Evolutionary conservation across 2,329 filamentous ascomycete genomes (phyloP).

Genomic region (Tolypocladium endophyticum): DNA sequence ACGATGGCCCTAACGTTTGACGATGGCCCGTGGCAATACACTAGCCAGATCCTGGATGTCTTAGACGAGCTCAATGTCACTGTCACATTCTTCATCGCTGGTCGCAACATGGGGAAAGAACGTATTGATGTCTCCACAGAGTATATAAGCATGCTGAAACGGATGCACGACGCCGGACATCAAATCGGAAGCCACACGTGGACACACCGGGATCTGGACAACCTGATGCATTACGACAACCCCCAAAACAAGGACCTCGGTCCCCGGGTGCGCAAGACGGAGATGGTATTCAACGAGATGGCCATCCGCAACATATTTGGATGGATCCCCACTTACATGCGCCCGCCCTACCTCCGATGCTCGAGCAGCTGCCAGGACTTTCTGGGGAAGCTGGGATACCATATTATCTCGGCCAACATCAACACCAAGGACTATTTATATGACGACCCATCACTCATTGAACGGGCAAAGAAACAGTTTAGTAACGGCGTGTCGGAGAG

Average conservation of each 20-base stretch:
- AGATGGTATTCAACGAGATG: conserved; percentile 35
- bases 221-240: conserved; percentile 17
- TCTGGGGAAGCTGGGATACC: conserved; percentile 36
- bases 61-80: conserved; percentile 18
- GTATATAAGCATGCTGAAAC: conserved; percentile 26
- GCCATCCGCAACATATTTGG: conserved; percentile 31
- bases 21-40: conserved; percentile 34
- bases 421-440: conserved; percentile 53
- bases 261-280: conserved; percentile 13
- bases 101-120: conserved; percentile 29
- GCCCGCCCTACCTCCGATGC: conserved; percentile 29
- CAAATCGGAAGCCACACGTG: conserved; percentile 37
- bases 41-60: conserved; percentile 27
- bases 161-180: conserved; percentile 31
- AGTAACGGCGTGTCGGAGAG: conserved; percentile 9
- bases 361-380: conserved; percentile 22
- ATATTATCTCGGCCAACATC: conserved; percentile 44
- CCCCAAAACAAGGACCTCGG: background rate
- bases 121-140: conserved; percentile 22
- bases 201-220: conserved; percentile 33
- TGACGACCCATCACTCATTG: conserved; percentile 14
- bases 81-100: conserved; percentile 32
- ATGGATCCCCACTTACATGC: conserved; percentile 31
- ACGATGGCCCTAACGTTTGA: conserved; percentile 35
- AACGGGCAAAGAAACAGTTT: background rate